phyloP scores from a whole-genome alignment of 73 alveolate species.

The Urostyla sp. region DNA sequence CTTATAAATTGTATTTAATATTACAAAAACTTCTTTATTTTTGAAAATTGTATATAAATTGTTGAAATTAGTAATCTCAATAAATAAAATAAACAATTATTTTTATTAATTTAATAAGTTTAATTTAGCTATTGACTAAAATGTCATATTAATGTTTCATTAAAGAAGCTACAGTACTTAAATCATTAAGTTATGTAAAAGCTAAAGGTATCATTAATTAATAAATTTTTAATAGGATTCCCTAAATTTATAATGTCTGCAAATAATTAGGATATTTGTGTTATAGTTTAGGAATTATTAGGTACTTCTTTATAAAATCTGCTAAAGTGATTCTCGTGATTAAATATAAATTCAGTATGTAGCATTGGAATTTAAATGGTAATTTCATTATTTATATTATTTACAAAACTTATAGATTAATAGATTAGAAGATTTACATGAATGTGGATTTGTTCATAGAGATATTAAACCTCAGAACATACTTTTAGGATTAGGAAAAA shows the following conservation, averaged over 20 bases:
- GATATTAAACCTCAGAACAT: constrained; percentile 50
- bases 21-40: too few relatives aligned
- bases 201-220: too few relatives aligned
- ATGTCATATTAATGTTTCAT: constrained; percentile 3
- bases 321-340: neutral
- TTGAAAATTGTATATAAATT: too few relatives aligned
- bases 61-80: too few relatives aligned
- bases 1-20: too few relatives aligned
- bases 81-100: too few relatives aligned
- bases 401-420: constrained; percentile 16
- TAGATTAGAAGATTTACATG: constrained; percentile 24
- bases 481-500: constrained; percentile 3
- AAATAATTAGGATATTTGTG: constrained; percentile 29
- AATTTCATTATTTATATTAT: neutral
- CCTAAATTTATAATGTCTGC: constrained; percentile 24
- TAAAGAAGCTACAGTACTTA: constrained; percentile 32
- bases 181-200: constrained; percentile 8
- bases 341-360: constrained; percentile 2
- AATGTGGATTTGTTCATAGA: constrained; percentile 33
- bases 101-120: too few relatives aligned
- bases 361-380: constrained; percentile 44
- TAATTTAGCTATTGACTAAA: constrained; percentile 25
- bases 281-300: constrained; percentile 7
- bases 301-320: constrained; percentile 11
- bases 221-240: neutral